A percentile compares a stretch with the other conserved stretches of the same genome.
These are phyloP conservation scores for Caryopteris hybrid DNA, from an alignment of 305 asterid species.

Conservation along the genomic window DNA sequence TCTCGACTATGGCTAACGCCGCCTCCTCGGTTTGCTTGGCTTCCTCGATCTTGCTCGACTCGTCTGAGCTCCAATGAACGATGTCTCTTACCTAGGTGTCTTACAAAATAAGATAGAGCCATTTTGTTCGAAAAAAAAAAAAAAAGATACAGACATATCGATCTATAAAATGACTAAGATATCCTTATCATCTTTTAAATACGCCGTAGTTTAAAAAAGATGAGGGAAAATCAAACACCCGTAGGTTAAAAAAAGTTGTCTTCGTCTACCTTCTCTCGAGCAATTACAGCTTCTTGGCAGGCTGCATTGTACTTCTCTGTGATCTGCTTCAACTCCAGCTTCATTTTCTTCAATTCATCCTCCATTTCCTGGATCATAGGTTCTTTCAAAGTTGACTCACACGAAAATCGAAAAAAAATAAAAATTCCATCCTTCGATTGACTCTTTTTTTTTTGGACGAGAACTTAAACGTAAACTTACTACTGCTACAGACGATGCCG, in stretches of 20 bases:
- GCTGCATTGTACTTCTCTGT: constrained; percentile 52
- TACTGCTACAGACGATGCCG: constrained; percentile 26
- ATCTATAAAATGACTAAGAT: too few species aligned
- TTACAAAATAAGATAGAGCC: background rate
- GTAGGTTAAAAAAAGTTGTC: too few species aligned
- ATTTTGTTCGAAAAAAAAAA: too few species aligned
- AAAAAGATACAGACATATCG: too few species aligned
- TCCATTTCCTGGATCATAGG: constrained; percentile 45
- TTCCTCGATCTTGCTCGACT: constrained; percentile 32
- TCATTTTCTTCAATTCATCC: constrained; percentile 56
- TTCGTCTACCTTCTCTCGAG: constrained; percentile 29
- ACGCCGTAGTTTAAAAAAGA: too few species aligned
- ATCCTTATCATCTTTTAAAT: too few species aligned
- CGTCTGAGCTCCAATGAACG: constrained; percentile 34
- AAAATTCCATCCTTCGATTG: background rate
- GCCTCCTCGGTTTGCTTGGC: constrained; percentile 34
- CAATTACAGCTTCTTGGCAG: constrained; percentile 37
- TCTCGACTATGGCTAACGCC: constrained; percentile 35
- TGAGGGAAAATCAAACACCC: too few species aligned
- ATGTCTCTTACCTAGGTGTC: constrained; percentile 40
- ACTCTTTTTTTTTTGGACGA: too few species aligned
- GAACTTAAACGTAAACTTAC: constrained; percentile 29
- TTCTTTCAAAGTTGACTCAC: background rate
- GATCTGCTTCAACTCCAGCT: constrained; percentile 52
- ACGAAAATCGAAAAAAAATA: background rate